These are phyloP conservation scores for Clausena lansium DNA, from an alignment of 345 rosid species.

Conservation along the genomic window DNA sequence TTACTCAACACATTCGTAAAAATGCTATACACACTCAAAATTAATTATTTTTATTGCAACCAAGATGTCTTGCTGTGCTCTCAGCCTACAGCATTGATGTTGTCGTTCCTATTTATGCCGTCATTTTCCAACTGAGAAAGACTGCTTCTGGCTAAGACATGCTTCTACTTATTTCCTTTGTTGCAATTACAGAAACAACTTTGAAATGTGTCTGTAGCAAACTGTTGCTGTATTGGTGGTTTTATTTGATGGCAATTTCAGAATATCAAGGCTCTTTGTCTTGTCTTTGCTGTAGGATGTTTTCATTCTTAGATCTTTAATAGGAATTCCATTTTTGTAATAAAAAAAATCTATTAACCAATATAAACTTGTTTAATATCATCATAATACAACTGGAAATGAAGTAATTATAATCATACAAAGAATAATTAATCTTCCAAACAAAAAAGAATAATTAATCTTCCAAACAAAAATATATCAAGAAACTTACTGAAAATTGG, in stretches of 20 bases:
- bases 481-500: too few species aligned
- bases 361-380: too few species aligned
- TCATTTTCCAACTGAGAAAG: constrained; percentile 93
- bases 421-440: too few species aligned
- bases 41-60: too few species aligned
- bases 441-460: too few species aligned
- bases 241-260: not conserved
- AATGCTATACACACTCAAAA: too few species aligned
- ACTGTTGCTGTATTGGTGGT: constrained; percentile 9
- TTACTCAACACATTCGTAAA: too few species aligned
- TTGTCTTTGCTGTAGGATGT: not conserved
- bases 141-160: constrained; percentile 64
- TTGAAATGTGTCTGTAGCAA: constrained; percentile 5
- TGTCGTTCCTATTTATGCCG: constrained; percentile 82
- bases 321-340: constrained; percentile 13
- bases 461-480: too few species aligned
- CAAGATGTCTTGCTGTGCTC: constrained; percentile 80
- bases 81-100: constrained; percentile 89
- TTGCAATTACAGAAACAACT: constrained; percentile 27
- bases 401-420: too few species aligned
- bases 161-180: not conserved
- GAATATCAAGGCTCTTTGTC: not conserved
- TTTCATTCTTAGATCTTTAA: constrained; percentile 10
- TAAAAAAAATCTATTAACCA: too few species aligned
- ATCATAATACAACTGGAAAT: too few species aligned